Evolutionary conservation across 106 monocot genomes (phyloP), one percentile per base, ranked within the genome.

Genomic region (Amphibolis antarctica): DNA sequence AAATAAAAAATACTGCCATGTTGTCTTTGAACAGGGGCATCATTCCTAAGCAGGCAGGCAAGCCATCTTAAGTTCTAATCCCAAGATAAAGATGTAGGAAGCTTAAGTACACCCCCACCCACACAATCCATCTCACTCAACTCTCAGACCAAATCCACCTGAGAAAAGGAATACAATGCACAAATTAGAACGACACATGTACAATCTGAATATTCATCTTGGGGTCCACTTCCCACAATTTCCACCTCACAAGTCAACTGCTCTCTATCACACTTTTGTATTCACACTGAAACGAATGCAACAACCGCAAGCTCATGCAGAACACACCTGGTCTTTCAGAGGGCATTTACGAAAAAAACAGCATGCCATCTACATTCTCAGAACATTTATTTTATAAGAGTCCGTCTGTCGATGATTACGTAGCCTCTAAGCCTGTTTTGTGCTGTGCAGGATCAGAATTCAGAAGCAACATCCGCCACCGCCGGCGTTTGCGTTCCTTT

Each of bases 401-500:
- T 36, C n/a, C 2, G 36, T 36, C 36, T 36, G 36, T 36, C 7
- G 36, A 36, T 7, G n/a, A 13, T 56, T 20, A 20, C 26, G 59
- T 15, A 30, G 18, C 14, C n/a, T 10, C 19, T 60, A 42, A n/a
- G 18, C 20, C 60, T 23, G n/a, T n/a, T n/a, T n/a, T n/a, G n/a
- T n/a, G n/a, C n/a, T n/a, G 3, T n/a, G 11, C 60, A 53, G 55
- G 59, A 47, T 69, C 48, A 76, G 59, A 49, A 81, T 42, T 69
- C 48, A 76, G 59, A 49, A 81, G 63, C 78, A 83, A 59, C 87
- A 88, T n/a, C 68, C 36, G 30, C 79, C 76, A 42, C 80, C 75
- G 23, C 70, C 64, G 20, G 55, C 58, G 44, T 10, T 72, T 50
- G 80, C 61, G 30, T 62, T 17, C 30, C 49, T 44, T 50, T 83